Conservation (phyloP, 257 asterid genomes). For the Apocynum venetum region DNA sequence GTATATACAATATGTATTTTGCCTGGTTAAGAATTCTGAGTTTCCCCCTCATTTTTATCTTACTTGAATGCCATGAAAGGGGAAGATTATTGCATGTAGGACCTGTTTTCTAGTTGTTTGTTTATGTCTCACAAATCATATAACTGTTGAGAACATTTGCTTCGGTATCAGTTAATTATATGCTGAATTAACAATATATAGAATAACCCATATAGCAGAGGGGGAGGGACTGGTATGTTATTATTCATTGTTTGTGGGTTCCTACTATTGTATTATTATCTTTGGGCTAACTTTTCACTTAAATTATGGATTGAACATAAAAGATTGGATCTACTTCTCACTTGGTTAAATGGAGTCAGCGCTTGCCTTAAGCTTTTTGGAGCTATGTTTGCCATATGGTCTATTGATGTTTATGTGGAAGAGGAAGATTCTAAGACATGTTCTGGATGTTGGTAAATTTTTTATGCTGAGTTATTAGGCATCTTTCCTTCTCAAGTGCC, state of each 20-base stretch:
- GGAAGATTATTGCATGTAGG: not conserved
- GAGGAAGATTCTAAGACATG: not conserved
- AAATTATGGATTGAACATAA: not conserved
- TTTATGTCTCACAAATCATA: not conserved
- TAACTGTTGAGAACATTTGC: not conserved
- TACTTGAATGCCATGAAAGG: not conserved
- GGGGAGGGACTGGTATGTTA: not conserved
- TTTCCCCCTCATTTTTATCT: not conserved
- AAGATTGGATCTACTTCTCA: not conserved
- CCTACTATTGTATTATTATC: not conserved
- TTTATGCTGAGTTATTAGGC: not conserved
- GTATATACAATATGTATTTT: not conserved
- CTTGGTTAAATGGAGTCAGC: not conserved
- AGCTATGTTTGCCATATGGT: not conserved
- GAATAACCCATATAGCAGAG: not conserved
- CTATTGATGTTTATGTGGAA: not conserved
- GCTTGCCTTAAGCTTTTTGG: not conserved
- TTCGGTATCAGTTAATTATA: not conserved
- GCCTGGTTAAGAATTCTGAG: not conserved
- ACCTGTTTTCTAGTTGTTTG: not conserved
- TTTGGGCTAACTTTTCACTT: not conserved
- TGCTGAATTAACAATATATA: too few relatives aligned
- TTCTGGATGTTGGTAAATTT: not conserved
- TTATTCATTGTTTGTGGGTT: not conserved
- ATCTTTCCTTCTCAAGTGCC: not conserved